Conservation (phyloP, 768 basidiomycete species). For the Fibroporia radiculosa region DNA sequence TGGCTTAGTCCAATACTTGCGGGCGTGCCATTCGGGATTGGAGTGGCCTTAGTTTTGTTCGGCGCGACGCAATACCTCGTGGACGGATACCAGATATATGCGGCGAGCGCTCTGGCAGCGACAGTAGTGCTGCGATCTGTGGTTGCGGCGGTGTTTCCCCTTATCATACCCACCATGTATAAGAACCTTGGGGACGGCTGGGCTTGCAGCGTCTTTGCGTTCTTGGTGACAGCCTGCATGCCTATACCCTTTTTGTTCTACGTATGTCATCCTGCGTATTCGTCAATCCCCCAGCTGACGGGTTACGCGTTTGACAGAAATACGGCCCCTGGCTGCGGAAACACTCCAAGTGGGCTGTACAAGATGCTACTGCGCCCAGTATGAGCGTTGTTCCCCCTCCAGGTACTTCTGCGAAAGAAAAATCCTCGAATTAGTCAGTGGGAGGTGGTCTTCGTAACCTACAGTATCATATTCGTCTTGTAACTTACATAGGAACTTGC, state of each 20-base stretch:
- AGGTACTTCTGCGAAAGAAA: no score
- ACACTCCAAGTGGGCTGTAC: background rate
- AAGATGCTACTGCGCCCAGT: no score
- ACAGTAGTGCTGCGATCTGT: conserved; percentile 59
- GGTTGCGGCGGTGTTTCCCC: conserved; percentile 56
- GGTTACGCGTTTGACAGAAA: conserved; percentile 1
- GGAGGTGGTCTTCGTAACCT: no score
- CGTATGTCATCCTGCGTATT: conserved; percentile 27
- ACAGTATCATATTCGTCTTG: no score
- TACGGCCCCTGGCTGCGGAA: conserved; percentile 13
- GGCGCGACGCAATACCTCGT: conserved; percentile 64
- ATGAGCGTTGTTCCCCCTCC: no score
- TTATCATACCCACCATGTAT: conserved; percentile 49
- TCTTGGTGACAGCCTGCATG: conserved; percentile 40
- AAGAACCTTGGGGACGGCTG: conserved; percentile 42
- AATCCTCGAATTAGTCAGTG: no score
- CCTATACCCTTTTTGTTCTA: conserved; percentile 52
- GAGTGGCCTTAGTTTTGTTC: conserved; percentile 58
- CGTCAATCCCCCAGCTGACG: no score
- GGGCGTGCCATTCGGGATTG: conserved; percentile 58
- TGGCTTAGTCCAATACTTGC: conserved; percentile 65
- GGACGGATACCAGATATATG: conserved; percentile 61
- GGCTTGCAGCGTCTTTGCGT: conserved; percentile 50
- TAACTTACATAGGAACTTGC: no score
- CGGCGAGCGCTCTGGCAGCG: conserved; percentile 61